Conservation (phyloP, 805 yeast genomes). For the Monosporozyma solicola region DNA sequence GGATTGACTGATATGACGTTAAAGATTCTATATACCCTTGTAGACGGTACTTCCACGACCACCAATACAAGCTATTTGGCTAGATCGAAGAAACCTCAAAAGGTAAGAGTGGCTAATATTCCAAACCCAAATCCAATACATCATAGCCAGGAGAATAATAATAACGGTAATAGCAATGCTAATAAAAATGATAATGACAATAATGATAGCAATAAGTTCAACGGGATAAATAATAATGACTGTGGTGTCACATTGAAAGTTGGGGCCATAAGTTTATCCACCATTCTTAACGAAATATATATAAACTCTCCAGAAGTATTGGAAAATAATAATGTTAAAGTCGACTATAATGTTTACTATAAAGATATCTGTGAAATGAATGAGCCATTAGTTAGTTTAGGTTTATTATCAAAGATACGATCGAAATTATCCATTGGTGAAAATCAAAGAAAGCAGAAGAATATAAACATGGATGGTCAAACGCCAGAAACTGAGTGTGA, state of each 20-base stretch:
- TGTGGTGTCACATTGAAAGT: slow-evolving; percentile 10
- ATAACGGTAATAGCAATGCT: background rate
- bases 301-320: slow-evolving; percentile 29
- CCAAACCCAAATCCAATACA: slow-evolving; percentile 12
- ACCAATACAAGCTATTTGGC: slow-evolving; percentile 22
- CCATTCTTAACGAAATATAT: slow-evolving; percentile 24
- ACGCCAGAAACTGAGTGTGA: background rate
- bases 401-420: slow-evolving; percentile 28
- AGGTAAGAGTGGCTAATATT: slow-evolving; percentile 21
- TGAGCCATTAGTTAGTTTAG: slow-evolving; percentile 31
- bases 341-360: slow-evolving; percentile 29
- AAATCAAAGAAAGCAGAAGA: background rate
- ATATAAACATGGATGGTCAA: background rate
- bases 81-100: slow-evolving; percentile 22
- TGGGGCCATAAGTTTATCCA: slow-evolving; percentile 23
- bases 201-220: background rate
- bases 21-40: slow-evolving; percentile 28
- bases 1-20: slow-evolving; percentile 23
- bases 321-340: slow-evolving; percentile 7
- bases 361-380: slow-evolving; percentile 28
- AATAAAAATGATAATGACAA: background rate
- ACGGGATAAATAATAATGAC: background rate
- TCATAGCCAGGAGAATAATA: slow-evolving; percentile 3
- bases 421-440: slow-evolving; percentile 6
- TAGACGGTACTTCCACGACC: slow-evolving; percentile 13